Base-by-base conservation (phyloP, 1,284 basidiomycete species). In the Wolfiporia cocos region DNA sequence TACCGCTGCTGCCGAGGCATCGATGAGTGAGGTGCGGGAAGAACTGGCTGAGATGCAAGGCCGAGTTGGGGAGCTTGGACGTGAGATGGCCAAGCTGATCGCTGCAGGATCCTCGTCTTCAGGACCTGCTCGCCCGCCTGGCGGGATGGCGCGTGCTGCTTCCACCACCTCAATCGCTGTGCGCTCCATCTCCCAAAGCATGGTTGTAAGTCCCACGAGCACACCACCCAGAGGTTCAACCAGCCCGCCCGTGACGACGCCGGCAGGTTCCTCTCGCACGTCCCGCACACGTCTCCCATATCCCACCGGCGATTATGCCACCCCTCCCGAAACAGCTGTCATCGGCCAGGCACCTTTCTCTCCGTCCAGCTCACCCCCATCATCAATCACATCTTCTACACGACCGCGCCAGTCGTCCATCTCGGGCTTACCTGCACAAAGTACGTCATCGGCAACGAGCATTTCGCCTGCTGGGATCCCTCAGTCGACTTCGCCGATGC, bases 301-400 rank as follows among this genome's bases (percentile, higher is more conserved):
- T 50, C 86, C 86, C 11, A 81, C 81, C 3, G 86, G 86, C 3
- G 86, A 89, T 53, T 89, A 89, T 50, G 71, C 84, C 3, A 76
- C 77, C 9, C 81, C 82, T 0, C 66, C 70, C 0, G 67, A 67
- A 49, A 49, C 69, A 26, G 47, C 57, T 14, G 10, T 59, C 1
- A 46, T 63, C 4, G 47, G 49, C 21, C 65, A 70, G 31, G 64
- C 70, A 30, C 57, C 71, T 1, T 73, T 81, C 50, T 82, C 82
- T 0, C 81, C 84, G 5, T 66, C 78, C 1, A 73, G 63, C 42
- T 84, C 83, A 0, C 80, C 84, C 0, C 70, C 75, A 1, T 66
- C 73, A 0, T 73, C 76, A 1, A 51, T 71, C 38, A 60, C 30
- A 49, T 63, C 55, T 14, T 50, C 51, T 33, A 48, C 51, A 0